A percentile compares a stretch with the other conserved stretches of the same genome.
Conservation (phyloP, 1,284 basidiomycete genomes). For the Pseudozyma thailandica region DNA sequence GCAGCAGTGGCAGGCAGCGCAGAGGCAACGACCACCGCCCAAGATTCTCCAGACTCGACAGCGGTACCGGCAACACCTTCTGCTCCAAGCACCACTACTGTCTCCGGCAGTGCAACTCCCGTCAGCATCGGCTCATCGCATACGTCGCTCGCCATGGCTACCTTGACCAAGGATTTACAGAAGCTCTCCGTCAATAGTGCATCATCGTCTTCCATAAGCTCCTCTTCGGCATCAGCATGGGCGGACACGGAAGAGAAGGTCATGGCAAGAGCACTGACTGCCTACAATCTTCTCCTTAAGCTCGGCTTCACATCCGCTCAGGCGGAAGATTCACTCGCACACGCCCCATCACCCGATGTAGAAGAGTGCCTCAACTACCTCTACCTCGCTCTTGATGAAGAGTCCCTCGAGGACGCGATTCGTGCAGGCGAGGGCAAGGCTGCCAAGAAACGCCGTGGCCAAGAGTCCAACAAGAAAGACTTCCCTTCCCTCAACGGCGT, state of each 20-base stretch:
- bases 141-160: slow-evolving; percentile 44
- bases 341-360: slow-evolving; percentile 76
- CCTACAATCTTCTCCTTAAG: slow-evolving; percentile 83
- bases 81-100: slow-evolving; percentile 16
- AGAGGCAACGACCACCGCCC: background rate
- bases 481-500: slow-evolving; percentile 23
- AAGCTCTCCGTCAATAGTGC: slow-evolving; percentile 25
- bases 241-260: slow-evolving; percentile 71
- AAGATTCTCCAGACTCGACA: slow-evolving; percentile 7
- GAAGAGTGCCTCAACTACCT: slow-evolving; percentile 81
- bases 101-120: slow-evolving; percentile 40
- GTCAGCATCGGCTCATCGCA: slow-evolving; percentile 34
- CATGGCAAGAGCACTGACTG: slow-evolving; percentile 78
- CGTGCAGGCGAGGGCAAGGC: slow-evolving; percentile 68
- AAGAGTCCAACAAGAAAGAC: slow-evolving; percentile 17
- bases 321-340: slow-evolving; percentile 77
- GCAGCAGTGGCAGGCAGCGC: slow-evolving; percentile 3
- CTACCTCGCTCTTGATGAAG: slow-evolving; percentile 69
- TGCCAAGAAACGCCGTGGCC: slow-evolving; percentile 49
- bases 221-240: slow-evolving; percentile 28
- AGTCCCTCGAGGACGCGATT: slow-evolving; percentile 74
- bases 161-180: slow-evolving; percentile 42
- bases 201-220: slow-evolving; percentile 3
- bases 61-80: slow-evolving; percentile 22
- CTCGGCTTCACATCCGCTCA: slow-evolving; percentile 81